Evolutionary conservation across 768 basidiomycete species (phyloP).

Genomic region (Boletus tylopilopsis): DNA sequence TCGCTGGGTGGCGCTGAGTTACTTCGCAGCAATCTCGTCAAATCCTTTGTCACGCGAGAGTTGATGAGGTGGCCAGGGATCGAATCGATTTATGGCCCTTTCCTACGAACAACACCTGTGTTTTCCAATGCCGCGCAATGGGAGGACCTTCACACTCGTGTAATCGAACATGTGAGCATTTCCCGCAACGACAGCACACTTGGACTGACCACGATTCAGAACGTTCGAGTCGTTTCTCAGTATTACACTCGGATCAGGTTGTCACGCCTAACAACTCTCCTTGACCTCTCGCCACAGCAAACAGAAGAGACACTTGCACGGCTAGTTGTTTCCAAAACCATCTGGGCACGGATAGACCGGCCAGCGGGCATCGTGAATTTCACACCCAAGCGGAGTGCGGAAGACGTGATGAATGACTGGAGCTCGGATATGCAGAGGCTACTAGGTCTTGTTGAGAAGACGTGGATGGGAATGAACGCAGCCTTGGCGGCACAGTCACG

Average conservation of each 20-base stretch:
- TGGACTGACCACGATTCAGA: constrained; percentile 45
- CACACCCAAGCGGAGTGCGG: constrained; percentile 73
- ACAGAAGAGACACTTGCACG: constrained; percentile 88
- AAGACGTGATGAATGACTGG: constrained; percentile 98
- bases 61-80: constrained; percentile 98
- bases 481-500: constrained; percentile 81
- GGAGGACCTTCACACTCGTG: constrained; percentile 93
- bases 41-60: constrained; percentile 90
- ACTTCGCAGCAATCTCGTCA: constrained; percentile 75
- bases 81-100: constrained; percentile 80
- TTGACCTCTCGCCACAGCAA: constrained; percentile 77
- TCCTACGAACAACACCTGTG: constrained; percentile 74
- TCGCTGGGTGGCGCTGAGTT: constrained; percentile 2
- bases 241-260: constrained; percentile 96
- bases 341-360: constrained; percentile 93
- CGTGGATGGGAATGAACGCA: constrained; percentile 97
- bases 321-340: constrained; percentile 85
- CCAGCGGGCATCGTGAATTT: constrained; percentile 89
- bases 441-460: constrained; percentile 90
- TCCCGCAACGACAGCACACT: neutral
- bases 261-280: constrained; percentile 73
- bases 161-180: constrained; percentile 88
- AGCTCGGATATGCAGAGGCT: constrained; percentile 94
- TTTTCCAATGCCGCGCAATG: constrained; percentile 79
- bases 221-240: constrained; percentile 88